These are phyloP conservation scores for Aspergillus leporis DNA, from an alignment of 495 filamentous ascomycete species.

Conservation along the genomic window DNA sequence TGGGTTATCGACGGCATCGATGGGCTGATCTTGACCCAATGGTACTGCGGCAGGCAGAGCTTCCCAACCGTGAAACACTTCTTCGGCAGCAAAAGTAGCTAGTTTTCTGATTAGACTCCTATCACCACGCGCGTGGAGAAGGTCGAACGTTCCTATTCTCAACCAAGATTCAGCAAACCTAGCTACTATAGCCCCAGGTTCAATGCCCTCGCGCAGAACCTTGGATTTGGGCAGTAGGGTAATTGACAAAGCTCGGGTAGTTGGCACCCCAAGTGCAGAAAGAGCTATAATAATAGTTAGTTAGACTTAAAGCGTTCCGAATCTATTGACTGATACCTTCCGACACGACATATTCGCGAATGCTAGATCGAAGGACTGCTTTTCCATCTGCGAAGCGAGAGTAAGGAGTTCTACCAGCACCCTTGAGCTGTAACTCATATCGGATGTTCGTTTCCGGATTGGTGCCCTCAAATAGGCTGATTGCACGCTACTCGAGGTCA, in stretches of 20 bases:
- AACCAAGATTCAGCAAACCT: conserved; percentile 93
- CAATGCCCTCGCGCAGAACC: conserved; percentile 77
- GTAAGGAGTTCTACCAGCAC: conserved; percentile 90
- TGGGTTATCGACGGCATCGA: conserved; percentile 46
- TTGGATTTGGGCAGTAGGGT: conserved; percentile 69
- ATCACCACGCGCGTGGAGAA: conserved; percentile 79
- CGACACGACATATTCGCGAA: conserved; percentile 89
- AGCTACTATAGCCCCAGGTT: conserved; percentile 90
- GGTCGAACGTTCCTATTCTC: conserved; percentile 90
- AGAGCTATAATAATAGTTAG: conserved; percentile 46
- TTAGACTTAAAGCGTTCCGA: neutral
- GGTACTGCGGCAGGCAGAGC: conserved; percentile 61
- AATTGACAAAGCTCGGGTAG: conserved; percentile 81
- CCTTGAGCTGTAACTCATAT: conserved; percentile 93
- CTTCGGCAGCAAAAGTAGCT: conserved; percentile 78
- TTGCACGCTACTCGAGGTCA: conserved; percentile 59
- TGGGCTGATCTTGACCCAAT: conserved; percentile 25
- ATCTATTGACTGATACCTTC: conserved; percentile 54
- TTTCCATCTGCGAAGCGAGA: conserved; percentile 97
- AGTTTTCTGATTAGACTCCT: conserved; percentile 68
- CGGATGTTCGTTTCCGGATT: conserved; percentile 70
- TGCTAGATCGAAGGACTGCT: conserved; percentile 85
- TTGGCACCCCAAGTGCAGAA: conserved; percentile 80
- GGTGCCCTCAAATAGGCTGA: conserved; percentile 87
- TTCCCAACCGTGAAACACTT: conserved; percentile 84